Base-by-base conservation (phyloP, 192 early-diverging fungal genomes). In the Coemansia sp. region DNA sequence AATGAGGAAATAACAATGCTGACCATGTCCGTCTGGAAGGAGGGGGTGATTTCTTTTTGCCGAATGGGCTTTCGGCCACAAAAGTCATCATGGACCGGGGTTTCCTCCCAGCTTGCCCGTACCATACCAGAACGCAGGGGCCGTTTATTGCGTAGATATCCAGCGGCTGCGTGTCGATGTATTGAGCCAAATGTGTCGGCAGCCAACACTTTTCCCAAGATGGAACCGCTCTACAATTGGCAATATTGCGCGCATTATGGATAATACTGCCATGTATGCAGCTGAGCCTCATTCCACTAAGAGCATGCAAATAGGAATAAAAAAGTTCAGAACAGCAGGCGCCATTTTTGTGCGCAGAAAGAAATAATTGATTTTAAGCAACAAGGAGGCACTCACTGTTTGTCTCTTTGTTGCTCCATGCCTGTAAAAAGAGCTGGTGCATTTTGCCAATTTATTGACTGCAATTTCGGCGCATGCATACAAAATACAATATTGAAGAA, bases 231-330 rank as follows among this genome's bases (percentile, higher is more conserved):
- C 54, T 40, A 40, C 26, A 58, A 58, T 58, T 16, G 15, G 37
- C 23, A 58, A 40, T 40, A 58, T 40, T 23, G 7, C 0, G 18
- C 39, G 15, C 6, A 41, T 41, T 41, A 15, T 9, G 15, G 39
- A 40, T 26, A 58, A 58, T 58, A 15, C 37, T n/a, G 13, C 9
- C 56, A 58, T 40, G 39, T 18, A 75, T 75, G 72, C 72, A 59
- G 62, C 61, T 75, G 72, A 69, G 72, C 67, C 72, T 61, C 67
- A 48, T 40, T 54, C 26, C 16, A 37, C 39, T 15, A 13, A 37
- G 26, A 39, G 37, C 56, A 56, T 56, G 7, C 23, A 26, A 56
- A 56, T 56, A 56, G 7, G 32, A 32, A 32, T 32, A 32, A 32
- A 0, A 32, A 18, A 21, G 50, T 53, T 12, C 50, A 53, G 19